phyloP scores from a whole-genome alignment of 179 eudicot species.

The Amaranthus tricolor region DNA sequence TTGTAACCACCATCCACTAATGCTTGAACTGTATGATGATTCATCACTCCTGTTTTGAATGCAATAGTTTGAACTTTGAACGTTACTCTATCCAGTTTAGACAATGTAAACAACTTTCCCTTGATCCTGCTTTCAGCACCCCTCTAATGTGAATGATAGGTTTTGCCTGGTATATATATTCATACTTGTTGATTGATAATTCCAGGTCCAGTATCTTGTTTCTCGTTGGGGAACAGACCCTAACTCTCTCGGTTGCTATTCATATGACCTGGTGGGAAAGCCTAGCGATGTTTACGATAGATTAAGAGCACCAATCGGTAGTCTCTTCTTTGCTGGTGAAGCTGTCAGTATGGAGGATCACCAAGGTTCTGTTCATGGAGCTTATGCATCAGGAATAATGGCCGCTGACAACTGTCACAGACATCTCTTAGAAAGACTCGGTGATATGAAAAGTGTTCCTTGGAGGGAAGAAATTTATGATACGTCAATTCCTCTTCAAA shows the following conservation, averaged over 20 bases:
- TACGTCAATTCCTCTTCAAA: constrained; percentile 69
- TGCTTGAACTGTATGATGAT: neutral
- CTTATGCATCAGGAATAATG: constrained; percentile 80
- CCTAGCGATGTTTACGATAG: constrained; percentile 77
- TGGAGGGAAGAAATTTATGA: constrained; percentile 49
- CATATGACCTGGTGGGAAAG: constrained; percentile 87
- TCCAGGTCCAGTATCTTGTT: constrained; percentile 80
- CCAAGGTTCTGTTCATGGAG: constrained; percentile 97
- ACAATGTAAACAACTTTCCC: neutral
- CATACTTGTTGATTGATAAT: neutral
- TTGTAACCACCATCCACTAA: neutral
- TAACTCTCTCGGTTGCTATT: constrained; percentile 83
- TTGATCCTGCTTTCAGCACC: neutral
- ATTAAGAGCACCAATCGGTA: constrained; percentile 78
- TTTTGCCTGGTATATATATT: neutral
- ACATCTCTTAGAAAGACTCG: constrained; percentile 52
- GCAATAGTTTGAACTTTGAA: neutral
- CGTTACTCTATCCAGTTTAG: neutral
- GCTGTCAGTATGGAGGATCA: constrained; percentile 89
- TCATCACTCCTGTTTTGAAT: neutral
- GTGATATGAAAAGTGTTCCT: constrained; percentile 43
- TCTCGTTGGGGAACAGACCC: constrained; percentile 92
- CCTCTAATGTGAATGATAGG: neutral
- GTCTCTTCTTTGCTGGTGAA: constrained; percentile 95
- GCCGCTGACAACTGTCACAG: constrained; percentile 73